These are phyloP conservation scores for Podaxis sp. DNA, from an alignment of 768 basidiomycete species.

Conservation along the genomic window DNA sequence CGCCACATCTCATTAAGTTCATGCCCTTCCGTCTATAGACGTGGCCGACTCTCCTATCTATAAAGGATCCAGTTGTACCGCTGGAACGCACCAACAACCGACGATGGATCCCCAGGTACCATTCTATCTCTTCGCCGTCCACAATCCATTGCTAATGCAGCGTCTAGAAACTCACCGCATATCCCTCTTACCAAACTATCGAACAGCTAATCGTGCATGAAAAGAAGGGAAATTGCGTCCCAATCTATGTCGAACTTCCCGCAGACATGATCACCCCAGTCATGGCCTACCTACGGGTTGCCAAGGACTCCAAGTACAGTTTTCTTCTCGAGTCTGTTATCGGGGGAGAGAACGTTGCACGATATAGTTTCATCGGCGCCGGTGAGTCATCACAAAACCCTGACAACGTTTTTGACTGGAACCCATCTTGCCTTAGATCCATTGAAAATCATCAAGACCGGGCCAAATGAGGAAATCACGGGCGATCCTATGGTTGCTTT, in stretches of 20 bases:
- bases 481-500: slow-evolving; percentile 88
- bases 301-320: slow-evolving; percentile 91
- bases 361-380: slow-evolving; percentile 96
- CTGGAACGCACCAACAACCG: not conserved
- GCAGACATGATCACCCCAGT: slow-evolving; percentile 97
- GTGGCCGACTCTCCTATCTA: not conserved
- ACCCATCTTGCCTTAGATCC: slow-evolving; percentile 60
- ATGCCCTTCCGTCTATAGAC: not conserved
- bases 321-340: slow-evolving; percentile 94
- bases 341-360: slow-evolving; percentile 85
- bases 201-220: slow-evolving; percentile 78
- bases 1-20: not conserved
- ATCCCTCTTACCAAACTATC: slow-evolving; percentile 71
- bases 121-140: not conserved
- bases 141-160: slow-evolving; percentile 8
- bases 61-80: slow-evolving; percentile 4
- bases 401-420: not conserved
- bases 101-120: slow-evolving; percentile 54
- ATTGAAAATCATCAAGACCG: slow-evolving; percentile 87
- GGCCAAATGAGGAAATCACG: slow-evolving; percentile 74
- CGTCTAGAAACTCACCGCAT: slow-evolving; percentile 61
- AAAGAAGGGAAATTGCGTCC: slow-evolving; percentile 89
- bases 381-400: slow-evolving; percentile 47
- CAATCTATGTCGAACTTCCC: slow-evolving; percentile 89
- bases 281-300: slow-evolving; percentile 91